These are phyloP conservation scores for Myxozyma neotropica DNA, from an alignment of 805 yeast species.

Conservation along the genomic window DNA sequence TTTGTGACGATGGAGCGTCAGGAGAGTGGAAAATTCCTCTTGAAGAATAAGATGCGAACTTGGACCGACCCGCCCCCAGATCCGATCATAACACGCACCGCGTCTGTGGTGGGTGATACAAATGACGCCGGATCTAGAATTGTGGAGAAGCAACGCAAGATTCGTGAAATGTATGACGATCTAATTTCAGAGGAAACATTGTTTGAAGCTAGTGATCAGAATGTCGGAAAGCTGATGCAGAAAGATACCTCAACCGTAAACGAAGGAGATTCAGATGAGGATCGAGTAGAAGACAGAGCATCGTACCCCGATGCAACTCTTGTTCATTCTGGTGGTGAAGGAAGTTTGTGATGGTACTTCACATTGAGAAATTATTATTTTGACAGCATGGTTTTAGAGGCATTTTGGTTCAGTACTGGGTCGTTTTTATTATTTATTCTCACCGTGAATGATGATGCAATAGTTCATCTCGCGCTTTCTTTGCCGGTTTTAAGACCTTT, in stretches of 20 bases:
- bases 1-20: slow-evolving; percentile 75
- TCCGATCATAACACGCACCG: not conserved
- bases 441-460: no score
- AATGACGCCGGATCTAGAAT: not conserved
- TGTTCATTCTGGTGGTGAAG: not conserved
- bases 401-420: no score
- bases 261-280: slow-evolving; percentile 19
- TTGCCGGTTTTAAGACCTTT: no score
- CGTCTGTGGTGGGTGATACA: not conserved
- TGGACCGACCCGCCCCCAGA: slow-evolving; percentile 58
- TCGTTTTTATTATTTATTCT: no score
- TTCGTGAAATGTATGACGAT: not conserved
- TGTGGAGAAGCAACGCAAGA: slow-evolving; percentile 9
- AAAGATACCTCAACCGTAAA: slow-evolving; percentile 3
- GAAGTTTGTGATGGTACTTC: not conserved
- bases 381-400: no score
- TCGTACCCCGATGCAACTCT: not conserved
- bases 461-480: no score
- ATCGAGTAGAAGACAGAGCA: slow-evolving; percentile 1
- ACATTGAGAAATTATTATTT: no score
- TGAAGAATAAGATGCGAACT: slow-evolving; percentile 64
- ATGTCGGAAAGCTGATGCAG: not conserved
- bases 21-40: slow-evolving; percentile 51
- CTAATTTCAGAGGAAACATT: not conserved
- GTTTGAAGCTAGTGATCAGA: not conserved